A percentile compares a stretch with the other conserved stretches of the same genome.
Evolutionary conservation across 2,329 filamentous ascomycete species (phyloP).

Genomic region (Geosmithia flava): DNA sequence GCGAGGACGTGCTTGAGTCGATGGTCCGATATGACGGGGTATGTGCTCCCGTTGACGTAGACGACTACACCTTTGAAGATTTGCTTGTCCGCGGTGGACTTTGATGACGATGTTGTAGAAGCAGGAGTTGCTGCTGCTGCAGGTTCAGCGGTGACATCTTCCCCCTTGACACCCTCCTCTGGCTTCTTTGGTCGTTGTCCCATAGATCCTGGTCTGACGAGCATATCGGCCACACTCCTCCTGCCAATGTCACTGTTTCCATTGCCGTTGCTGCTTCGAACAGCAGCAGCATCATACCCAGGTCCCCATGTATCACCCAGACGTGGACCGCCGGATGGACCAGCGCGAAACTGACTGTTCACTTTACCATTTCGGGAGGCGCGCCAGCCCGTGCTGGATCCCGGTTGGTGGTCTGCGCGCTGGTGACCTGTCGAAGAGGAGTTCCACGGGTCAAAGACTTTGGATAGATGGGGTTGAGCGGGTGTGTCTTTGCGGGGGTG

Average conservation of each 20-base stretch:
- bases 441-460: constrained; percentile 57
- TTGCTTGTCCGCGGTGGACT: constrained; percentile 10
- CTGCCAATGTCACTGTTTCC: constrained; percentile 19
- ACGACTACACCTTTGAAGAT: constrained; percentile 64
- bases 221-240: constrained; percentile 40
- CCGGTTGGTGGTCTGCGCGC: constrained; percentile 53
- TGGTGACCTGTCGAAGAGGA: constrained; percentile 69
- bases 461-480: constrained; percentile 24
- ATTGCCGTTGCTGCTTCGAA: neutral
- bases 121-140: constrained; percentile 1
- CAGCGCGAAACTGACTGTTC: constrained; percentile 51
- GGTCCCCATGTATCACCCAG: constrained; percentile 54
- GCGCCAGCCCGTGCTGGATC: constrained; percentile 54
- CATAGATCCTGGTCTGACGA: constrained; percentile 33
- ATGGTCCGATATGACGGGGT: constrained; percentile 73
- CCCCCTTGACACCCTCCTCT: constrained; percentile 4
- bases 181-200: too few relatives aligned
- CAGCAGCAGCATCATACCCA: constrained; percentile 31
- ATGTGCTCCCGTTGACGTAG: constrained; percentile 81
- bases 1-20: constrained; percentile 68
- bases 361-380: constrained; percentile 58
- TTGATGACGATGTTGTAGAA: constrained; percentile 1
- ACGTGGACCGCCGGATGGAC: constrained; percentile 43
- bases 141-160: neutral
- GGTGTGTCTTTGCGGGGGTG: constrained; percentile 3